These are phyloP conservation scores for Clonostachys rosea DNA, from an alignment of 2,329 filamentous ascomycete species.

Conservation along the genomic window DNA sequence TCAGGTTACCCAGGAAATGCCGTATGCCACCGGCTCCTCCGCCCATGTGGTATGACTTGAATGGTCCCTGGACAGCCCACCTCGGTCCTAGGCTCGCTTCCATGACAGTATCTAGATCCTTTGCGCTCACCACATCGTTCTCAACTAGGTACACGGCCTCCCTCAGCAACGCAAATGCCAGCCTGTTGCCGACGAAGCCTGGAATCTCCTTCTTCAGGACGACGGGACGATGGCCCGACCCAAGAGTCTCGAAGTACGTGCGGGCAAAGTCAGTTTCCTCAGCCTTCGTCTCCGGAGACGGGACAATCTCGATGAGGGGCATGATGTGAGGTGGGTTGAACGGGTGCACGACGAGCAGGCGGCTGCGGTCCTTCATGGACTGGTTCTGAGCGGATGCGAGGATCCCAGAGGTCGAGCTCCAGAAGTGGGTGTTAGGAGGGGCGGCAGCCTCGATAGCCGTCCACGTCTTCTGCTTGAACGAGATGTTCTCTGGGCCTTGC, in stretches of 20 bases:
- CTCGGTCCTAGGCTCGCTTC: slow-evolving; percentile 12
- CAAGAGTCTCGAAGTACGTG: background rate
- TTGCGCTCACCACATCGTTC: slow-evolving; percentile 12
- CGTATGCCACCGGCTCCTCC: slow-evolving; percentile 10
- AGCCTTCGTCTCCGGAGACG: slow-evolving; percentile 12
- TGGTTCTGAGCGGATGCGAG: slow-evolving; percentile 40
- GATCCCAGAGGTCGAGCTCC: slow-evolving; percentile 55
- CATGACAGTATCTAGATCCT: slow-evolving; percentile 21
- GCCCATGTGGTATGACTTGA: slow-evolving; percentile 12
- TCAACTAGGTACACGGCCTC: slow-evolving; percentile 2
- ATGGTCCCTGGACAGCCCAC: slow-evolving; percentile 11
- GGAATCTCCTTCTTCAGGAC: slow-evolving; percentile 3
- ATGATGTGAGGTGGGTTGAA: slow-evolving; percentile 60
- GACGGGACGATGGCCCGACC: slow-evolving; percentile 3
- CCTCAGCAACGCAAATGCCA: slow-evolving; percentile 2
- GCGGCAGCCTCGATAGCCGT: slow-evolving; percentile 40
- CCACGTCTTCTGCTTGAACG: slow-evolving; percentile 49
- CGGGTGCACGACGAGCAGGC: slow-evolving; percentile 53
- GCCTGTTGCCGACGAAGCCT: slow-evolving; percentile 5
- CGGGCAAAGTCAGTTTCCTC: background rate
- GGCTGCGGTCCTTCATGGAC: slow-evolving; percentile 11
- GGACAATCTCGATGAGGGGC: slow-evolving; percentile 55
- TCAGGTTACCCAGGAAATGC: slow-evolving; percentile 9
- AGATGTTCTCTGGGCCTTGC: slow-evolving; percentile 48
- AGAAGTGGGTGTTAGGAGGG: slow-evolving; percentile 38